Conservation (phyloP, 2,329 filamentous ascomycete species). For the Sarocladium oryzae region DNA sequence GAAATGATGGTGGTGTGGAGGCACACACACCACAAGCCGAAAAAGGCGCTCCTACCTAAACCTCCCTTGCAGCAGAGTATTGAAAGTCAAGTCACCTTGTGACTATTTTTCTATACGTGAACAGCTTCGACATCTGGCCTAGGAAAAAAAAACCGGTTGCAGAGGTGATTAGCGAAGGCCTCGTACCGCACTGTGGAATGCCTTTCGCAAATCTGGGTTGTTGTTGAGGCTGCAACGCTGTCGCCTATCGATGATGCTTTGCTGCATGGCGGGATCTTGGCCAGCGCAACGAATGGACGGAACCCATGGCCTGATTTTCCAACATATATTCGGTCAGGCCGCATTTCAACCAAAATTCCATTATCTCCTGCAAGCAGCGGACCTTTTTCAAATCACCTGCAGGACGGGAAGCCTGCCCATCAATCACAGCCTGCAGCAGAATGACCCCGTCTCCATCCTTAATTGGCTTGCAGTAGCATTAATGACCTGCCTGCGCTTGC, state of each 20-base stretch:
- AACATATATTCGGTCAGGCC: background rate
- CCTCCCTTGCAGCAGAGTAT: conserved; percentile 1
- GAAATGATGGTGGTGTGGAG: no score
- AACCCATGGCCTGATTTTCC: background rate
- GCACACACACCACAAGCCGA: no score
- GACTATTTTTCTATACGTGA: background rate
- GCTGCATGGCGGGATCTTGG: background rate
- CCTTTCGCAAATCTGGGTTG: background rate
- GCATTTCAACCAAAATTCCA: background rate
- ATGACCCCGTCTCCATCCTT: background rate
- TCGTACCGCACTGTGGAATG: no score
- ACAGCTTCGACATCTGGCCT: no score
- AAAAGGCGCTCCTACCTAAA: no score
- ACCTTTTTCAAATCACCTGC: background rate
- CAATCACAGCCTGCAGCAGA: background rate
- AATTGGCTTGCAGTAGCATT: background rate
- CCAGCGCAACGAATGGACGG: background rate
- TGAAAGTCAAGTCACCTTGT: background rate
- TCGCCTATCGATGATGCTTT: background rate
- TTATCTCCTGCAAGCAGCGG: background rate
- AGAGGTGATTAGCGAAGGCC: no score
- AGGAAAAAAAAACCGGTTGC: no score
- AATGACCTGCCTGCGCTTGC: no score
- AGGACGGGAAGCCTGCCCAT: background rate
- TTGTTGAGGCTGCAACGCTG: no score